phyloP scores from a whole-genome alignment of 495 filamentous ascomycete species.

The Aspergillus cavernicola region DNA sequence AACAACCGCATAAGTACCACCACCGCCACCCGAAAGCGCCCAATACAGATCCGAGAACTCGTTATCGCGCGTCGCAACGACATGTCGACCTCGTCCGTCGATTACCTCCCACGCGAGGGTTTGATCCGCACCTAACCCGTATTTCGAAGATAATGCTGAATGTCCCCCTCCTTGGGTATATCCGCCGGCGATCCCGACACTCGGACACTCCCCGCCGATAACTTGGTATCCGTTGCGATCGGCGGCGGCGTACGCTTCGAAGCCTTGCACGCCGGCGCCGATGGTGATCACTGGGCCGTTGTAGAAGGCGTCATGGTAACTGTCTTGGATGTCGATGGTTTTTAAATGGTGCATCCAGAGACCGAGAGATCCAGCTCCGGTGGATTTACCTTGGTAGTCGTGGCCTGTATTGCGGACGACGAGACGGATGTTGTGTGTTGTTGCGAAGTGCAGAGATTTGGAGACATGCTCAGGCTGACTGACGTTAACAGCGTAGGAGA shows the following conservation, averaged over 20 bases:
- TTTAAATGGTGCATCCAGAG: slow-evolving; percentile 49
- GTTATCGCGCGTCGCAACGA: slow-evolving; percentile 49
- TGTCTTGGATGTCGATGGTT: slow-evolving; percentile 28
- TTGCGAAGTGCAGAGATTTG: slow-evolving; percentile 42
- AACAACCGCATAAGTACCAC: slow-evolving; percentile 61
- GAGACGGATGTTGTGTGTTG: slow-evolving; percentile 52
- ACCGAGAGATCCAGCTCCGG: slow-evolving; percentile 46
- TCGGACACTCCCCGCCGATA: slow-evolving; percentile 35
- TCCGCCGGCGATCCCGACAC: slow-evolving; percentile 47
- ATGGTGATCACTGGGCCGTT: slow-evolving; percentile 50
- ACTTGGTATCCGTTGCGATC: slow-evolving; percentile 19
- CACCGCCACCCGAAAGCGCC: slow-evolving; percentile 64
- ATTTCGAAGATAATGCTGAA: slow-evolving; percentile 44
- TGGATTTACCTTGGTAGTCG: slow-evolving; percentile 51
- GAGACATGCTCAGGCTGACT: slow-evolving; percentile 18
- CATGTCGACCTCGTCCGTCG: slow-evolving; percentile 43
- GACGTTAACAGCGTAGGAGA: slow-evolving; percentile 46
- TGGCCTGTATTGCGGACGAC: slow-evolving; percentile 60
- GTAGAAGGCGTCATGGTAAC: slow-evolving; percentile 37
- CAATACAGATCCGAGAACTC: slow-evolving; percentile 61
- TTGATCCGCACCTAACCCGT: slow-evolving; percentile 61
- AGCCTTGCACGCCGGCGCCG: slow-evolving; percentile 50
- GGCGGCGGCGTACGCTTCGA: slow-evolving; percentile 45
- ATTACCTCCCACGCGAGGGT: slow-evolving; percentile 61
- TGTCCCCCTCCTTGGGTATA: slow-evolving; percentile 63